Percentiles rank a stretch among this genome's conserved stretches.
phyloP scores from a whole-genome alignment of 352 stramenopile genomes.

The Pythium myriotylum region DNA sequence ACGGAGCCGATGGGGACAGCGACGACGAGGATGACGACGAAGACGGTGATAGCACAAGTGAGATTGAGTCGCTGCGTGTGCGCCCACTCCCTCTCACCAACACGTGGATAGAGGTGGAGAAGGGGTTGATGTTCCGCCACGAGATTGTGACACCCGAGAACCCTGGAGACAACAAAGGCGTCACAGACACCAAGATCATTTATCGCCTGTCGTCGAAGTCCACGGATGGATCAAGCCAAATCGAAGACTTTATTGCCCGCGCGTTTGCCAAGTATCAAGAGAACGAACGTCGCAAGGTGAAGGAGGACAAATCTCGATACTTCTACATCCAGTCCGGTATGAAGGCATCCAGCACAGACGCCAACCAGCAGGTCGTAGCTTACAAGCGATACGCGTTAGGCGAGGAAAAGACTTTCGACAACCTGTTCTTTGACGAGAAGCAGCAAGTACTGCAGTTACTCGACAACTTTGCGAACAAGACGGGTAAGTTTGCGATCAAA shows the following conservation, averaged over 20 bases:
- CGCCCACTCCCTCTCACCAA: slow-evolving; percentile 38
- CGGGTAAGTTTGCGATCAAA: slow-evolving; percentile 77
- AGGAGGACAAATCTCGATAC: slow-evolving; percentile 39
- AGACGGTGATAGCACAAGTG: slow-evolving; percentile 29
- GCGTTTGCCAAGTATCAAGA: slow-evolving; percentile 38
- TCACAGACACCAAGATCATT: slow-evolving; percentile 24
- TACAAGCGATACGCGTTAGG: slow-evolving; percentile 76
- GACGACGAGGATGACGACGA: slow-evolving; percentile 20
- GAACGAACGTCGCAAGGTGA: slow-evolving; percentile 26
- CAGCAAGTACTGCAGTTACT: slow-evolving; percentile 52
- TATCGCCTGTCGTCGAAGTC: slow-evolving; percentile 26
- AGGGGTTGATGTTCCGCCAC: slow-evolving; percentile 34
- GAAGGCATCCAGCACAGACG: slow-evolving; percentile 19
- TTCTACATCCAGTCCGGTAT: slow-evolving; percentile 37
- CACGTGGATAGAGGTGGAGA: slow-evolving; percentile 26
- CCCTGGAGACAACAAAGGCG: slow-evolving; percentile 7
- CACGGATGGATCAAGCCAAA: slow-evolving; percentile 24
- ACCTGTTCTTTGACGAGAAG: slow-evolving; percentile 85
- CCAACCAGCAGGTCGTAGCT: slow-evolving; percentile 13
- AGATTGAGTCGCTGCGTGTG: slow-evolving; percentile 41
- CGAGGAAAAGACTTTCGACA: slow-evolving; percentile 84
- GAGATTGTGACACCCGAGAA: slow-evolving; percentile 19
- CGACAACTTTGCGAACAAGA: slow-evolving; percentile 59
- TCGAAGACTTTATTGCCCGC: slow-evolving; percentile 36
- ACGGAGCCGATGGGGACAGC: slow-evolving; percentile 1